A percentile compares a stretch with the other conserved stretches of the same genome.
Conservation (phyloP, 2,329 filamentous ascomycete species). For the Microsporum canis region DNA sequence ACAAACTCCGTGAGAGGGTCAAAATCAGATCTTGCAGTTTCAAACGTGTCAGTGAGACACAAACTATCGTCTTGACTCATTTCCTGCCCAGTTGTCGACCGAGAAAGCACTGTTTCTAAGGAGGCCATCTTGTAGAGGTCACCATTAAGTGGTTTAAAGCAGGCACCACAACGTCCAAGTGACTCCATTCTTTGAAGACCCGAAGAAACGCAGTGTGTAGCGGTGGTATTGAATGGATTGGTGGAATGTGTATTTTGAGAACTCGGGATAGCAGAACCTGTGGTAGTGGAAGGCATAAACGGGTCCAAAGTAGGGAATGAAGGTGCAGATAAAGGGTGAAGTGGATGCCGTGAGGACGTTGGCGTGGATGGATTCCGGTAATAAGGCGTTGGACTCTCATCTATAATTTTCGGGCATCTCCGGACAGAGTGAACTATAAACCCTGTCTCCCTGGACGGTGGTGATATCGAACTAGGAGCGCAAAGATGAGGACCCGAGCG, state of each 20-base stretch:
- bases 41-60: background rate
- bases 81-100: background rate
- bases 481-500: background rate
- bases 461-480: background rate
- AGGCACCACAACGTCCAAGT: background rate
- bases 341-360: background rate
- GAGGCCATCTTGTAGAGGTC: background rate
- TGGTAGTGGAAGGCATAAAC: background rate
- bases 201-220: background rate
- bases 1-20: background rate
- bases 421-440: conserved; percentile 7
- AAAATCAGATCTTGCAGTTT: background rate
- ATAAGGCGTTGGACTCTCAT: conserved; percentile 2
- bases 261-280: background rate
- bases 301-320: background rate
- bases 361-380: background rate
- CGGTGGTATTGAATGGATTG: background rate
- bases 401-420: conserved; percentile 8
- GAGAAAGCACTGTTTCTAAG: background rate
- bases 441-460: background rate
- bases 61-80: background rate
- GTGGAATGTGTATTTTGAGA: background rate
- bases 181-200: background rate
- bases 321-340: background rate
- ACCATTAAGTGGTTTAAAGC: background rate